Evolutionary conservation across 2,329 filamentous ascomycete genomes (phyloP).

Genomic region (Paraphoma sp.): DNA sequence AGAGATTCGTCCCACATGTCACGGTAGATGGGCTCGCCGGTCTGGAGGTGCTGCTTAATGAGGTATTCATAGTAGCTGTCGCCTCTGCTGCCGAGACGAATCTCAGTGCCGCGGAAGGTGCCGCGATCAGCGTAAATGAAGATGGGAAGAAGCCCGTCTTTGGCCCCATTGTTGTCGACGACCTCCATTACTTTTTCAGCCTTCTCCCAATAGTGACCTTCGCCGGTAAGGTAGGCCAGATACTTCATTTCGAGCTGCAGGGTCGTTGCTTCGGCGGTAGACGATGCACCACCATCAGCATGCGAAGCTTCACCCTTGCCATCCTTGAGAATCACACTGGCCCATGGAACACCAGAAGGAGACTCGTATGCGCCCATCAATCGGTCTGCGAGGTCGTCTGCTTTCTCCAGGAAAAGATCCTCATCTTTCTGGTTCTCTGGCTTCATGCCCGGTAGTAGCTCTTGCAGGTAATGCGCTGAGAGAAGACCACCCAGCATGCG

Average conservation of each 20-base stretch:
- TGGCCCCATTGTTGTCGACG: conserved; percentile 78
- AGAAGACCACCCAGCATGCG: conserved; percentile 94
- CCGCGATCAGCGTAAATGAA: conserved; percentile 83
- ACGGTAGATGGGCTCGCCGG: conserved; percentile 81
- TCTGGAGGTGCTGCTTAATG: conserved; percentile 98
- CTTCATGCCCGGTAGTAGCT: conserved; percentile 78
- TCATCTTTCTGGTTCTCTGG: conserved; percentile 77
- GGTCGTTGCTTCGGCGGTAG: conserved; percentile 90
- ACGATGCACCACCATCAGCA: conserved; percentile 84
- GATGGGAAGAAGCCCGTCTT: conserved; percentile 89
- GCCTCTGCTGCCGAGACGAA: conserved; percentile 89
- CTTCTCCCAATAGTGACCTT: conserved; percentile 89
- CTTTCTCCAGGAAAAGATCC: conserved; percentile 95
- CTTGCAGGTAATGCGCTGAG: conserved; percentile 94
- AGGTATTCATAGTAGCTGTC: conserved; percentile 99
- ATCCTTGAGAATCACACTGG: conserved; percentile 86
- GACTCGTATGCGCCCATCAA: conserved; percentile 89
- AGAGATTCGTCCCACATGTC: conserved; percentile 94
- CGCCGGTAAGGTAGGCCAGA: conserved; percentile 90
- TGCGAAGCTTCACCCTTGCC: conserved; percentile 81
- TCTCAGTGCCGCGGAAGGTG: conserved; percentile 81
- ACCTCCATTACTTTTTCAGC: conserved; percentile 92
- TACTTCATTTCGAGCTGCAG: conserved; percentile 98
- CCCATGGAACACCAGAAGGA: conserved; percentile 83
- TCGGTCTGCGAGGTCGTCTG: conserved; percentile 88